A percentile compares a stretch with the other conserved stretches of the same genome.
Evolutionary conservation across 164 flowering plant species (phyloP).

Genomic region (Chloranthus sessilifolius): DNA sequence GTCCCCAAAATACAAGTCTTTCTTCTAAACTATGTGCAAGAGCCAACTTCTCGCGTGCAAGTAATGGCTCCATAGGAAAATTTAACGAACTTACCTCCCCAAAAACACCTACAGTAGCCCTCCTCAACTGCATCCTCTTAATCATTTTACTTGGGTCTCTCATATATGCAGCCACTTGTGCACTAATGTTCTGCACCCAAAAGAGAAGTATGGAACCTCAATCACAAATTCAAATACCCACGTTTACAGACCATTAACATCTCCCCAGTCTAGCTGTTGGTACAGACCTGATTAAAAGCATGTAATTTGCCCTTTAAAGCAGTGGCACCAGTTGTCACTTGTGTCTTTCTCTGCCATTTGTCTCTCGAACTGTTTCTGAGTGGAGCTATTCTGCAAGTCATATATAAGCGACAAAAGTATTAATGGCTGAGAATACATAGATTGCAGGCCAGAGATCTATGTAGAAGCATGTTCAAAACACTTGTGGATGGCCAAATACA

Average conservation of each 20-base stretch:
- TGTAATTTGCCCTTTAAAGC: slow-evolving; percentile 67
- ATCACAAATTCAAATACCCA: neutral
- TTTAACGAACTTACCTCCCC: no score
- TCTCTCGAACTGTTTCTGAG: slow-evolving; percentile 78
- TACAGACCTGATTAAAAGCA: slow-evolving; percentile 90
- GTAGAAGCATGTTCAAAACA: no score
- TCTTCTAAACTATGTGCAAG: no score
- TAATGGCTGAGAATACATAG: no score
- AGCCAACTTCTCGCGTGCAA: no score
- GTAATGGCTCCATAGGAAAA: no score
- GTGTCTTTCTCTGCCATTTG: slow-evolving; percentile 96
- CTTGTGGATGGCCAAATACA: no score
- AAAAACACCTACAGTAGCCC: slow-evolving; percentile 55
- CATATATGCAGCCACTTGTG: slow-evolving; percentile 80
- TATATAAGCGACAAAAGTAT: no score
- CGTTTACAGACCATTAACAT: neutral
- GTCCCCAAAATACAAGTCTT: no score
- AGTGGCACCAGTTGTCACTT: slow-evolving; percentile 89
- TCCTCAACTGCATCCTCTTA: slow-evolving; percentile 71
- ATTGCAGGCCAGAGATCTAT: no score
- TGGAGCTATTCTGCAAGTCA: slow-evolving; percentile 48
- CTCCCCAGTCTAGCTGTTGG: neutral
- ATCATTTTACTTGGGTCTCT: slow-evolving; percentile 89
- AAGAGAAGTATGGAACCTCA: slow-evolving; percentile 7
- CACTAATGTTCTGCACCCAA: slow-evolving; percentile 62